A percentile compares a stretch with the other conserved stretches of the same genome.
These are phyloP conservation scores for Prunella vulgaris DNA, from an alignment of 257 asterid genomes.

Conservation along the genomic window DNA sequence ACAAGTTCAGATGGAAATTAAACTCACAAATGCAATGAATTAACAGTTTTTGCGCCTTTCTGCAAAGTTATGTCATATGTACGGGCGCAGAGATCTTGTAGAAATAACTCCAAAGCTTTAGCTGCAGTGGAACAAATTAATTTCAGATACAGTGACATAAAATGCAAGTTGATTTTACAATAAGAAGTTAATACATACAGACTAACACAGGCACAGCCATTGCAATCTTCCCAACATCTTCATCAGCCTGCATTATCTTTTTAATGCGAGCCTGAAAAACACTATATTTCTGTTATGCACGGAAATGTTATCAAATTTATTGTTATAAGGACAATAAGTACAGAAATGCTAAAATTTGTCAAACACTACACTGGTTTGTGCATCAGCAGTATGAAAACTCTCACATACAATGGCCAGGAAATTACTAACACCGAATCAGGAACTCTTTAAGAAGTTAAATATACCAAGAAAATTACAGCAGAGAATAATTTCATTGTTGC, in stretches of 20 bases:
- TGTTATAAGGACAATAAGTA: neutral
- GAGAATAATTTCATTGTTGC: neutral
- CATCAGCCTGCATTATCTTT: constrained; percentile 93
- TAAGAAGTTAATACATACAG: constrained; percentile 40
- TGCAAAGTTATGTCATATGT: constrained; percentile 80
- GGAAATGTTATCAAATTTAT: neutral
- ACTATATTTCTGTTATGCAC: constrained; percentile 10
- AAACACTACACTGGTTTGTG: neutral
- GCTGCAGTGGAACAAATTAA: constrained; percentile 49
- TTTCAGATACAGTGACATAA: constrained; percentile 2
- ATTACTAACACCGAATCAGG: constrained; percentile 1
- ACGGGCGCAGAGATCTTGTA: constrained; percentile 93
- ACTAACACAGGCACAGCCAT: constrained; percentile 92
- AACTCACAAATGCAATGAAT: constrained; percentile 75
- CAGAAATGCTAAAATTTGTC: constrained; percentile 4
- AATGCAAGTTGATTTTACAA: neutral
- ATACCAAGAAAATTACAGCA: neutral
- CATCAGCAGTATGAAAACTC: constrained; percentile 5
- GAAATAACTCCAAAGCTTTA: constrained; percentile 82
- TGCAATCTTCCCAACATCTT: constrained; percentile 92
- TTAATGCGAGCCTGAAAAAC: constrained; percentile 69
- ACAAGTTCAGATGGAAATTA: constrained; percentile 8
- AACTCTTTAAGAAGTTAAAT: neutral
- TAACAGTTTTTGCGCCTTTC: constrained; percentile 91
- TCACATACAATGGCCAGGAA: neutral